Evolutionary conservation across 768 basidiomycete genomes (phyloP).

Genomic region (Lyophyllum semitale): DNA sequence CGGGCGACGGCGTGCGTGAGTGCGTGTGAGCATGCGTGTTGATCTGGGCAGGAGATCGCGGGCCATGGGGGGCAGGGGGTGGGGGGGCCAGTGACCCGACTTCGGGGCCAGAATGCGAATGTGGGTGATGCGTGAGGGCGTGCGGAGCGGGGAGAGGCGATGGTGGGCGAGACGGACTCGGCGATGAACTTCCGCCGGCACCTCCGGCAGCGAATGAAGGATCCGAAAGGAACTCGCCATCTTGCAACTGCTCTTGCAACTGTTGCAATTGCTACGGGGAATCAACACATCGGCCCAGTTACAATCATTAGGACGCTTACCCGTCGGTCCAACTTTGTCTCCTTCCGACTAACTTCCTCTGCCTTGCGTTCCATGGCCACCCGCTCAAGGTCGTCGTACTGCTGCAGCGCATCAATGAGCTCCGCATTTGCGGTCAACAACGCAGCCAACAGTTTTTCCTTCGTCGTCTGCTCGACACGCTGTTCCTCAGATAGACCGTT

Average conservation of each 20-base stretch:
- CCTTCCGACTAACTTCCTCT: slow-evolving; percentile 71
- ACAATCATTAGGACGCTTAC: slow-evolving; percentile 41
- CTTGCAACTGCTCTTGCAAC: slow-evolving; percentile 39
- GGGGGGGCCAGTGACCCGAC: slow-evolving; percentile 55
- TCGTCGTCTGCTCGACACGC: slow-evolving; percentile 53
- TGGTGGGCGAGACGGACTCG: slow-evolving; percentile 44
- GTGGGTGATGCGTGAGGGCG: slow-evolving; percentile 23
- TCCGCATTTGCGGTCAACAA: slow-evolving; percentile 76
- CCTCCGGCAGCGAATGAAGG: slow-evolving; percentile 14
- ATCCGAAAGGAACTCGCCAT: slow-evolving; percentile 32
- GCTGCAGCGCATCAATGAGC: slow-evolving; percentile 64
- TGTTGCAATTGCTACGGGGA: slow-evolving; percentile 32
- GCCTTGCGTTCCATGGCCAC: slow-evolving; percentile 65
- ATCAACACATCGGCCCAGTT: not conserved
- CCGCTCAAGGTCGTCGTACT: slow-evolving; percentile 78
- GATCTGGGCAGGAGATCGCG: slow-evolving; percentile 58
- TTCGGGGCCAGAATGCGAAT: slow-evolving; percentile 16
- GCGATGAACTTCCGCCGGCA: slow-evolving; percentile 36
- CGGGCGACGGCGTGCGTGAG: slow-evolving; percentile 76
- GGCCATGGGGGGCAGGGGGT: slow-evolving; percentile 69
- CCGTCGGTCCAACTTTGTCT: slow-evolving; percentile 63
- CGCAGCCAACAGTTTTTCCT: slow-evolving; percentile 74
- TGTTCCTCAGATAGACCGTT: slow-evolving; percentile 29
- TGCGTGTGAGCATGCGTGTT: slow-evolving; percentile 26
- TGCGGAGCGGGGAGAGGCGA: slow-evolving; percentile 34